phyloP scores from a whole-genome alignment of 345 rosid species.

The Moricandia moricandioides region DNA sequence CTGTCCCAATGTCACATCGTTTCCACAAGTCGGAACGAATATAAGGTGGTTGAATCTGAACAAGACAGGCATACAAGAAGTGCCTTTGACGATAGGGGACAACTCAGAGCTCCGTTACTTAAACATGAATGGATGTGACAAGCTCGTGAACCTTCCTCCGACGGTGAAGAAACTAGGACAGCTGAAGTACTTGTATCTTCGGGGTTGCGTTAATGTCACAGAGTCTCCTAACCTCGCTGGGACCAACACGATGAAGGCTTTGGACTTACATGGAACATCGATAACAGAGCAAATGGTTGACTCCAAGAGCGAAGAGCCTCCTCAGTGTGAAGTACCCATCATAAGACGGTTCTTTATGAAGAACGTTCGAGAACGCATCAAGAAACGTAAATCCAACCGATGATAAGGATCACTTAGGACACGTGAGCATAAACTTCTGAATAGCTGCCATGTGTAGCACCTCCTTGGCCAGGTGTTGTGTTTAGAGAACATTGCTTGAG shows the following conservation, averaged over 20 bases:
- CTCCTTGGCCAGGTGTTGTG: constrained; percentile 17
- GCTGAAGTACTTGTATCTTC: constrained; percentile 29
- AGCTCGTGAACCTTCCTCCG: constrained; percentile 21
- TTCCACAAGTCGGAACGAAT: constrained; percentile 25
- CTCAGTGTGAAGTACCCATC: constrained; percentile 21
- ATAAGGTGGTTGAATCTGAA: constrained; percentile 28
- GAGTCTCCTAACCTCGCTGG: constrained; percentile 24
- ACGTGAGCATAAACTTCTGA: no score
- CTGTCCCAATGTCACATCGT: constrained; percentile 22
- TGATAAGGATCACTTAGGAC: neutral
- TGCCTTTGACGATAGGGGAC: constrained; percentile 24
- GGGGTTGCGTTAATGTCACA: constrained; percentile 26
- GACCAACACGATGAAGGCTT: constrained; percentile 21
- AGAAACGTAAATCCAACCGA: constrained; percentile 15
- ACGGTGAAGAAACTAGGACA: constrained; percentile 15
- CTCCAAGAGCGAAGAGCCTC: neutral
- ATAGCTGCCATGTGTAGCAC: neutral
- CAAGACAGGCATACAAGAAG: constrained; percentile 14
- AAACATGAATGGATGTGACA: constrained; percentile 19
- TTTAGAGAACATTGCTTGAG: neutral
- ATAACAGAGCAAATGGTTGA: neutral
- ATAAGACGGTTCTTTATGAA: constrained; percentile 26
- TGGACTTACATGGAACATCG: constrained; percentile 32
- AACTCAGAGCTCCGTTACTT: constrained; percentile 22
- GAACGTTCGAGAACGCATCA: constrained; percentile 26